Conservation (phyloP, 352 stramenopile species). For the Pythium sukuiense region DNA sequence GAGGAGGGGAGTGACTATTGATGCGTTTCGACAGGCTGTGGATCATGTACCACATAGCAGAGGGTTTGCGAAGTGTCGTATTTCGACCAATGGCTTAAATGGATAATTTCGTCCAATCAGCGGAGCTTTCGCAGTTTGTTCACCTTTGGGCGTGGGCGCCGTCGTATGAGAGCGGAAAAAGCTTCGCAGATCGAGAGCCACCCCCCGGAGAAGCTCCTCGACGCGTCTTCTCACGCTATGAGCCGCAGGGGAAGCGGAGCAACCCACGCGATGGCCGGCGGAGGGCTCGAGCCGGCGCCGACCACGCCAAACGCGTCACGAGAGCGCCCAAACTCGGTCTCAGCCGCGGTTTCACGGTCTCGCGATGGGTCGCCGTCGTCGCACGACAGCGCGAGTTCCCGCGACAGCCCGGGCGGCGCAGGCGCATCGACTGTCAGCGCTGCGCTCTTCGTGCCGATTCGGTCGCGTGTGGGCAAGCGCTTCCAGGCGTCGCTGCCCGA, state of each 20-base stretch:
- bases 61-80: background rate
- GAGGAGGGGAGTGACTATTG: background rate
- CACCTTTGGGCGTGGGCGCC: slow-evolving; percentile 23
- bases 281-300: background rate
- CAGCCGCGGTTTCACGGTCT: background rate
- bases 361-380: slow-evolving; percentile 29
- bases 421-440: background rate
- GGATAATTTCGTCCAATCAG: slow-evolving; percentile 21
- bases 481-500: slow-evolving; percentile 78
- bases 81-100: slow-evolving; percentile 29
- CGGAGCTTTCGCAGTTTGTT: slow-evolving; percentile 22
- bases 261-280: slow-evolving; percentile 1
- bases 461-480: slow-evolving; percentile 76
- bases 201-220: slow-evolving; percentile 7
- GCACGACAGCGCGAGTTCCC: slow-evolving; percentile 16
- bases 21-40: background rate
- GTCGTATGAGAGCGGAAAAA: slow-evolving; percentile 33
- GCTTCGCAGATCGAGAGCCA: slow-evolving; percentile 18
- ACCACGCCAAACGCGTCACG: background rate
- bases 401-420: slow-evolving; percentile 9
- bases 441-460: slow-evolving; percentile 65
- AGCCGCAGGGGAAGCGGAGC: slow-evolving; percentile 18
- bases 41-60: background rate
- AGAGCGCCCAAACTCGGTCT: slow-evolving; percentile 9
- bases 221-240: slow-evolving; percentile 15